Percentiles rank a stretch among this genome's conserved stretches.
Conservation (phyloP, 495 filamentous ascomycete species). For the Articulospora tetracladia region DNA sequence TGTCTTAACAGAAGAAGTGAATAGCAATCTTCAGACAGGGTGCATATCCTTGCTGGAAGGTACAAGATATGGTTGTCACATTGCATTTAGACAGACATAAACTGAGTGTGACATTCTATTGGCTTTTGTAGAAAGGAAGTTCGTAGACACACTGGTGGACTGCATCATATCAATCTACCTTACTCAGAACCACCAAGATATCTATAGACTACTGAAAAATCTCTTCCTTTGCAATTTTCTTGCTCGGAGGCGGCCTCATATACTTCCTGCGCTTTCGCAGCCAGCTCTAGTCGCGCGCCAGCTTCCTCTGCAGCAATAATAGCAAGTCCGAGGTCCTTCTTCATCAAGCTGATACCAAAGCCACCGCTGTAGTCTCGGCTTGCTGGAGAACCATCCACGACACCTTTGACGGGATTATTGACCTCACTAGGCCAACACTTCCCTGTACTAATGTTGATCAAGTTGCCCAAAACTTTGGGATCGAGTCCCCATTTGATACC, state of each 20-base stretch:
- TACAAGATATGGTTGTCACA: too few relatives aligned
- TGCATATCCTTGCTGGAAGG: too few relatives aligned
- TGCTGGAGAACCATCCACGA: conserved; percentile 68
- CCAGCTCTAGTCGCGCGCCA: conserved; percentile 62
- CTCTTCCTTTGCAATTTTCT: conserved; percentile 62
- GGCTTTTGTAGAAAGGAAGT: too few relatives aligned
- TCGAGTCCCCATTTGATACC: conserved; percentile 83
- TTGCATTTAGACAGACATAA: too few relatives aligned
- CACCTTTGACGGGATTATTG: conserved; percentile 91
- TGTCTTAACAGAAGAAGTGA: too few relatives aligned
- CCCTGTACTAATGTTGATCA: conserved; percentile 85
- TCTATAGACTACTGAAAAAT: conserved; percentile 84
- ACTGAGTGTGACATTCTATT: too few relatives aligned
- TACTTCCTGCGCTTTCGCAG: conserved; percentile 57
- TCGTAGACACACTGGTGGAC: too few relatives aligned
- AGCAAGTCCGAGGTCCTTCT: conserved; percentile 75
- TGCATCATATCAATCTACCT: too few relatives aligned
- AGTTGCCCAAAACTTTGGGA: conserved; percentile 66
- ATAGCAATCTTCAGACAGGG: too few relatives aligned
- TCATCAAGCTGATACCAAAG: conserved; percentile 80
- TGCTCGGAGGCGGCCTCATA: conserved; percentile 61
- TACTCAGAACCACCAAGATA: conserved; percentile 47
- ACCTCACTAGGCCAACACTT: conserved; percentile 88
- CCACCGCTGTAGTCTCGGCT: conserved; percentile 73
- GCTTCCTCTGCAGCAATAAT: conserved; percentile 68